Base-by-base conservation (phyloP, 108 stramenopile species). In the Pseudonitzschia multistriata region DNA sequence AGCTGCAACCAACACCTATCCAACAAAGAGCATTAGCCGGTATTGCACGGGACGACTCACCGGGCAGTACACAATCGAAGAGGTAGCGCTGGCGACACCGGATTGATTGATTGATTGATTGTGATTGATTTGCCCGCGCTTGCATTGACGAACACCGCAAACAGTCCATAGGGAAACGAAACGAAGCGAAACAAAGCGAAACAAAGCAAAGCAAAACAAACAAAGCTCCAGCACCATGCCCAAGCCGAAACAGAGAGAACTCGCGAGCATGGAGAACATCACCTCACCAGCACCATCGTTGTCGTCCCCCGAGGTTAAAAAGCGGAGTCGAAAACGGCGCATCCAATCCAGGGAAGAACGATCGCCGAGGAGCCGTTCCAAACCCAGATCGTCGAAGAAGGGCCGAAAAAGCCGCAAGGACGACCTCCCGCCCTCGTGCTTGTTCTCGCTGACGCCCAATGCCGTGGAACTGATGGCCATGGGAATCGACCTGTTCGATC, bases 381-480 rank as follows among this genome's bases (percentile, higher is more conserved):
- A 19, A 24, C 24, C 50, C 8, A 2, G 22, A 52, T 52, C 50
- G 21, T 25, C 50, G 8, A 52, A 52, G 24, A 52, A 8, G 50
- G 19, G 21, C 19, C 50, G 50, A 52, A 2, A 19, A 52, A 52
- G 25, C 22, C 22, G 19, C 50, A 1, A 25, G 24, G 50, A 22
- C 50, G 24, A 24, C 25, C 22, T 52, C 50, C 21, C 2, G 2
- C 1, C 22, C 25, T 10, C 19, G 50, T 25, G 50, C 24, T 52
- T 25, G 21, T 31, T 34, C 10, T 36, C 59, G 5, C 34, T 69
- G 54, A 71, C 70, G 15, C 45, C 27, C 29, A 71, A 71, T 48
- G 70, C 59, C n/a, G n/a, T 71, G 5, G 59, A 62, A 33, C 8
- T 5, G 11, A 28, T 71, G 27, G 45, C 62, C 14, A 61, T 3